Conservation (phyloP, 768 basidiomycete genomes). For the Russula olivacea region DNA sequence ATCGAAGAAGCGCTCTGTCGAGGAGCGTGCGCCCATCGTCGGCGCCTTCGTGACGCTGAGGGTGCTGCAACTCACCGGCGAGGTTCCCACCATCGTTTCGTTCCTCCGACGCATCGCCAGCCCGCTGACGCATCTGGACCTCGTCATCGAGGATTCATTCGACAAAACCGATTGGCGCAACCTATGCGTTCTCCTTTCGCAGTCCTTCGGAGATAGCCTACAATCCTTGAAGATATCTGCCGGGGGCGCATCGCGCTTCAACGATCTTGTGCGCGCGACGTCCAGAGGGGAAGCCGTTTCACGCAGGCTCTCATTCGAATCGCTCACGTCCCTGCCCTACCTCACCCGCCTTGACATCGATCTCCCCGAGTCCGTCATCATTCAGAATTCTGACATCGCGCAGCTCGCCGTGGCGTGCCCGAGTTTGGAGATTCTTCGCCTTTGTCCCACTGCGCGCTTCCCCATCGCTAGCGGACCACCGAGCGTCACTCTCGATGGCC, state of each 20-base stretch:
- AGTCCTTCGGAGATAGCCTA: conserved; percentile 54
- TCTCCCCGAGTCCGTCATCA: conserved; percentile 68
- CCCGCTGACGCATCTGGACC: conserved; percentile 61
- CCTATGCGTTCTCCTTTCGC: conserved; percentile 55
- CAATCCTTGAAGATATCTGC: conserved; percentile 57
- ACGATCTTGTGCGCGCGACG: conserved; percentile 74
- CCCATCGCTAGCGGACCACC: conserved; percentile 46
- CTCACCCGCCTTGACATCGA: conserved; percentile 68
- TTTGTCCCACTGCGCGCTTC: conserved; percentile 67
- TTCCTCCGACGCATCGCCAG: conserved; percentile 67
- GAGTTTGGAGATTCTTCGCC: conserved; percentile 57
- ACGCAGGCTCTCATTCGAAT: conserved; percentile 55
- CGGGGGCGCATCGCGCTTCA: conserved; percentile 68
- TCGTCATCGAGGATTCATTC: conserved; percentile 75
- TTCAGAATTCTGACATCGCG: conserved; percentile 54
- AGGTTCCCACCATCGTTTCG: conserved; percentile 60
- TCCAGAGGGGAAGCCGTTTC: conserved; percentile 55
- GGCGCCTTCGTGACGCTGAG: conserved; percentile 54
- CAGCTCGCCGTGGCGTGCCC: conserved; percentile 58
- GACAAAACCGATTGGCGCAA: conserved; percentile 72
- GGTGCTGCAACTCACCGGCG: conserved; percentile 62
- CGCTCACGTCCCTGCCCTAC: conserved; percentile 46
- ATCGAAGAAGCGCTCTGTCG: conserved; percentile 43
- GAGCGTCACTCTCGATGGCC: conserved; percentile 55
- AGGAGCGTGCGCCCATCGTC: conserved; percentile 39